Conservation (phyloP, 441 rosid genomes). For the Biscutella laevigata region DNA sequence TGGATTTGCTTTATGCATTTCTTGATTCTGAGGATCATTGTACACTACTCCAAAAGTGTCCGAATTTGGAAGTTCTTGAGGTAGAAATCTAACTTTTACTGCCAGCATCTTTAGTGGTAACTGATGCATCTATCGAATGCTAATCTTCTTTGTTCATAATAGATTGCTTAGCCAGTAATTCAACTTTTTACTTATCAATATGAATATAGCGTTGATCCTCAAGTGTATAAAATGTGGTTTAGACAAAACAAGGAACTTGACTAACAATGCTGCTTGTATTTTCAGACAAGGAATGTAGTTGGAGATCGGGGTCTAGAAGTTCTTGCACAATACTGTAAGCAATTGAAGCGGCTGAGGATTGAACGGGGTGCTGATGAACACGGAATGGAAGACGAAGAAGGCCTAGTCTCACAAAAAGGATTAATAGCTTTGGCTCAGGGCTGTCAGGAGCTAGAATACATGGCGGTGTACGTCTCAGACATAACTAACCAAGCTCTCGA, state of each 20-base stretch:
- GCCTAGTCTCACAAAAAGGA: conserved; percentile 79
- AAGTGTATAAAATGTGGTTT: background rate
- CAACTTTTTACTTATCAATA: background rate
- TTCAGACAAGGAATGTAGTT: conserved; percentile 86
- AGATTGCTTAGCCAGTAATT: background rate
- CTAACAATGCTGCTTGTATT: conserved; percentile 9
- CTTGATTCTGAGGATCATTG: conserved; percentile 85
- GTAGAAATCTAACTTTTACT: conserved; percentile 31
- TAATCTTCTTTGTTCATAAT: background rate
- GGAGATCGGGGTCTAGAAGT: conserved; percentile 89
- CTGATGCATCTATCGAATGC: background rate
- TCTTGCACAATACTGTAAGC: conserved; percentile 61
- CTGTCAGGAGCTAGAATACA: conserved; percentile 62
- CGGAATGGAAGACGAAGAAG: conserved; percentile 79
- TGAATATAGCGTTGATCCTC: background rate
- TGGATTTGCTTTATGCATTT: conserved; percentile 80
- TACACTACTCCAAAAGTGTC: conserved; percentile 60
- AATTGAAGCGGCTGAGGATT: conserved; percentile 72
- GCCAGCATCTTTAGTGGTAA: background rate
- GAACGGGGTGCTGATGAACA: conserved; percentile 88
- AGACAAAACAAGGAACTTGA: no score
- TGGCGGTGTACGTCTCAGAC: conserved; percentile 83
- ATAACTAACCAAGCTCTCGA: conserved; percentile 71
- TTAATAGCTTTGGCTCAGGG: conserved; percentile 72
- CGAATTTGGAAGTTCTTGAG: conserved; percentile 91